Evolutionary conservation across 2,329 filamentous ascomycete species (phyloP).

Genomic region (Apiospora marii): DNA sequence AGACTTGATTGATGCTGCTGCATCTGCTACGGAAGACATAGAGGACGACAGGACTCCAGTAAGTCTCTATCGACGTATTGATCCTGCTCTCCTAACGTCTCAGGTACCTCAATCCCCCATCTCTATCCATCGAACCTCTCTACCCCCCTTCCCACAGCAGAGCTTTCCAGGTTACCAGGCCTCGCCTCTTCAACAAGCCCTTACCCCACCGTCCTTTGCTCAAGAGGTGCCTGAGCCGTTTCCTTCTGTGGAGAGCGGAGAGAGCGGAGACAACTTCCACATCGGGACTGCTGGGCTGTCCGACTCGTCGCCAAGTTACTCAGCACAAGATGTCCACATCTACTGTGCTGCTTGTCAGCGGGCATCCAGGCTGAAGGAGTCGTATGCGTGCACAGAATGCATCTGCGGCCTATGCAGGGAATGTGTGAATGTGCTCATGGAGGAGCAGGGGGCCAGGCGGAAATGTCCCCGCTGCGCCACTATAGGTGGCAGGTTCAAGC

Average conservation of each 20-base stretch:
- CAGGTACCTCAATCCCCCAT: conserved; percentile 72
- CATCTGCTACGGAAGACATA: conserved; percentile 88
- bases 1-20: conserved; percentile 91
- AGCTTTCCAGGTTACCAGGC: conserved; percentile 81
- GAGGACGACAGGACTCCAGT: conserved; percentile 92
- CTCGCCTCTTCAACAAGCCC: conserved; percentile 87
- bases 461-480: conserved; percentile 83
- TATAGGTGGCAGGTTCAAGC: conserved; percentile 82
- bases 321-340: conserved; percentile 81
- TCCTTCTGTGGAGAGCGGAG: conserved; percentile 84
- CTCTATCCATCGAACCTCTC: conserved; percentile 67
- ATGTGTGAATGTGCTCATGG: conserved; percentile 83
- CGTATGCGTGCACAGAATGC: conserved; percentile 94
- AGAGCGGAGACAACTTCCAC: conserved; percentile 76
- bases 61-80: conserved; percentile 53
- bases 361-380: conserved; percentile 79
- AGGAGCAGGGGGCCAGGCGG: conserved; percentile 76
- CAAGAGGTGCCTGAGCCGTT: conserved; percentile 79
- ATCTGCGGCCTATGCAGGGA: conserved; percentile 91
- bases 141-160: conserved; percentile 68
- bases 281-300: conserved; percentile 71
- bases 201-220: conserved; percentile 81
- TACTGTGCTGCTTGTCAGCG: conserved; percentile 90
- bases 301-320: conserved; percentile 77
- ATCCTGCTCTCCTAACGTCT: conserved; percentile 54